Percentiles rank a stretch among this genome's conserved stretches.
Evolutionary conservation across 352 stramenopile genomes (phyloP).

Genomic region (Phytophthora hibernalis): DNA sequence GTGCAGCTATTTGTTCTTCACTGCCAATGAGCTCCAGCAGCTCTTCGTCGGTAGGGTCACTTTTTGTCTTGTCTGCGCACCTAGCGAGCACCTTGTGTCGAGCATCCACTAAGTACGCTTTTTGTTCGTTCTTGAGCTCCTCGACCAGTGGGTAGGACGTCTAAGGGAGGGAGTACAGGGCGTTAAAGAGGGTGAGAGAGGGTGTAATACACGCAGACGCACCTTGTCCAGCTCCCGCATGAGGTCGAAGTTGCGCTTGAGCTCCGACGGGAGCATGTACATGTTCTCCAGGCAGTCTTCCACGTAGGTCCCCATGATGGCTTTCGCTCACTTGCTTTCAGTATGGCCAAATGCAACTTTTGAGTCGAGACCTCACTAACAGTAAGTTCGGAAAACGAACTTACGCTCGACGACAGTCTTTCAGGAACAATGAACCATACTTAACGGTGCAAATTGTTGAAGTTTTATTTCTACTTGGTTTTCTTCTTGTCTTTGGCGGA

Average conservation of each 20-base stretch:
- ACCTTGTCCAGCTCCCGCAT: constrained; percentile 91
- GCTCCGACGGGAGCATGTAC: constrained; percentile 90
- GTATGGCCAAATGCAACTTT: constrained; percentile 11
- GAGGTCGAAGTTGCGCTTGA: constrained; percentile 92
- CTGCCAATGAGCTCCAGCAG: constrained; percentile 68
- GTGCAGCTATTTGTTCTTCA: constrained; percentile 25
- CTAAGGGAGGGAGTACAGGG: constrained; percentile 23
- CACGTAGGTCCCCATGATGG: constrained; percentile 84
- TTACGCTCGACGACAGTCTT: neutral
- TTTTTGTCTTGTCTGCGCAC: constrained; percentile 51
- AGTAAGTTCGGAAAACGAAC: constrained; percentile 14
- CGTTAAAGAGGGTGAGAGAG: neutral
- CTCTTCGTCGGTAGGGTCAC: constrained; percentile 70
- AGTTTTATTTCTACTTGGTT: constrained; percentile 19
- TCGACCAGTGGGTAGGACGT: constrained; percentile 83
- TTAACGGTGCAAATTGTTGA: neutral
- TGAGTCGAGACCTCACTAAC: neutral
- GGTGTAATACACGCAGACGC: neutral
- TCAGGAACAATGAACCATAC: neutral
- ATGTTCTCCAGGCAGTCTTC: constrained; percentile 91
- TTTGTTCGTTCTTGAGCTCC: constrained; percentile 72
- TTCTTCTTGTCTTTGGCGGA: constrained; percentile 33
- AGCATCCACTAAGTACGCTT: constrained; percentile 64
- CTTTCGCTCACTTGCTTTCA: constrained; percentile 9
- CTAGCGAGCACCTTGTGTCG: constrained; percentile 71